Conservation (phyloP, 2,329 filamentous ascomycete genomes). For the Thyridium curvatum region DNA sequence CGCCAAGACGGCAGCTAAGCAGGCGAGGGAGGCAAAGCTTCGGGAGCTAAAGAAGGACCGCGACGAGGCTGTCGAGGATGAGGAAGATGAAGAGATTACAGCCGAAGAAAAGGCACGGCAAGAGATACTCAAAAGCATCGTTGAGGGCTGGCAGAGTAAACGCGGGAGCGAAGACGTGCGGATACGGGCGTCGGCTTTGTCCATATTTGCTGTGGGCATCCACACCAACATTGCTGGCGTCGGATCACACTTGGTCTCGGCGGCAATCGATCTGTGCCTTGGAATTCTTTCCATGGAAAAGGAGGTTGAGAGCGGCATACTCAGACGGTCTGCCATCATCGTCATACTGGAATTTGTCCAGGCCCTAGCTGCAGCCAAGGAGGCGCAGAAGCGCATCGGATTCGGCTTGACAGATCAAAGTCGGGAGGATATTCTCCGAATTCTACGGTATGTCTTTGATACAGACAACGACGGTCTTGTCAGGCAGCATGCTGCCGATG, state of each 20-base stretch:
- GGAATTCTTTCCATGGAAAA: conserved; percentile 58
- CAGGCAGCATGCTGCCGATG: conserved; percentile 57
- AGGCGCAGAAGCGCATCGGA: conserved; percentile 36
- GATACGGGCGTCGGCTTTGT: conserved; percentile 63
- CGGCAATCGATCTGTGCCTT: conserved; percentile 56
- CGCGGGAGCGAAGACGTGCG: conserved; percentile 63
- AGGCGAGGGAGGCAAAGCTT: conserved; percentile 42
- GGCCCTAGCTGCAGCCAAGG: conserved; percentile 48
- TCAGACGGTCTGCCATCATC: conserved; percentile 61
- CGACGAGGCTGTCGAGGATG: conserved; percentile 48
- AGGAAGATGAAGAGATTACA: conserved; percentile 40
- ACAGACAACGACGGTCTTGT: conserved; percentile 66
- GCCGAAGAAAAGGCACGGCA: conserved; percentile 37
- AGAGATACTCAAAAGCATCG: conserved; percentile 50
- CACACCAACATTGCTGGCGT: conserved; percentile 55
- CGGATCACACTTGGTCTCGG: conserved; percentile 43
- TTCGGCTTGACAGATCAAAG: conserved; percentile 50
- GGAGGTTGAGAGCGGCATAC: conserved; percentile 52
- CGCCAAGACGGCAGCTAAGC: conserved; percentile 50
- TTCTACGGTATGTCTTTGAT: conserved; percentile 55
- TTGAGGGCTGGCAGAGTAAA: conserved; percentile 62
- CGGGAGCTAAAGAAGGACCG: conserved; percentile 42
- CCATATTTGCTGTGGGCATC: conserved; percentile 53
- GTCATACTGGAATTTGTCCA: conserved; percentile 56
- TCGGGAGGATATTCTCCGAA: conserved; percentile 53